These are phyloP conservation scores for Cornus suecica DNA, from an alignment of 148 eudicot species.

Conservation along the genomic window DNA sequence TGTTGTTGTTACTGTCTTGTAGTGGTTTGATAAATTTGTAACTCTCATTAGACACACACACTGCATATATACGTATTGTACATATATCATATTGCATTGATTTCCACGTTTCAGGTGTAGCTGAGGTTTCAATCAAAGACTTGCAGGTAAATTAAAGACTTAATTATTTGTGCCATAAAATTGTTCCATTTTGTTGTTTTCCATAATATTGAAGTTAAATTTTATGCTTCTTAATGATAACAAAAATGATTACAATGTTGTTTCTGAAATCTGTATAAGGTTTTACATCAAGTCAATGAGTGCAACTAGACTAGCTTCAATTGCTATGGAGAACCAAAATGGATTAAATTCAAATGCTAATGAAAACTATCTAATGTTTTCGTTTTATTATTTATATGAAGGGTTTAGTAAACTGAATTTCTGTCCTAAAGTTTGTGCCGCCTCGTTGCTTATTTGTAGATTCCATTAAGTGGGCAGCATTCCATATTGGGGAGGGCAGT, in stretches of 20 bases:
- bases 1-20: not conserved
- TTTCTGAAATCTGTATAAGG: not conserved
- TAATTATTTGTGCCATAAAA: not conserved
- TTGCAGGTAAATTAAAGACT: conserved; percentile 38
- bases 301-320: not conserved
- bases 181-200: not conserved
- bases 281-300: not conserved
- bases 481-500: conserved; percentile 92
- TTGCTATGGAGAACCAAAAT: not conserved
- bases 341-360: not conserved
- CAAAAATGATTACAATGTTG: too few species aligned
- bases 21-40: not conserved
- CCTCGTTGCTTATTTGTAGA: conserved; percentile 31
- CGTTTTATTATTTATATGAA: not conserved
- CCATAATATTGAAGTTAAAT: not conserved
- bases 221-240: not conserved
- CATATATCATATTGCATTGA: not conserved
- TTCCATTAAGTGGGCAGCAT: conserved; percentile 67
- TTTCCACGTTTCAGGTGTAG: conserved; percentile 53
- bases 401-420: not conserved
- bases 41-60: too few species aligned
- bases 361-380: not conserved
- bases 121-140: conserved; percentile 70
- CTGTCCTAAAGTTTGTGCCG: not conserved
- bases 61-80: too few species aligned